These are phyloP conservation scores for Aspergillus texensis DNA, from an alignment of 2,329 filamentous ascomycete genomes.

Conservation along the genomic window DNA sequence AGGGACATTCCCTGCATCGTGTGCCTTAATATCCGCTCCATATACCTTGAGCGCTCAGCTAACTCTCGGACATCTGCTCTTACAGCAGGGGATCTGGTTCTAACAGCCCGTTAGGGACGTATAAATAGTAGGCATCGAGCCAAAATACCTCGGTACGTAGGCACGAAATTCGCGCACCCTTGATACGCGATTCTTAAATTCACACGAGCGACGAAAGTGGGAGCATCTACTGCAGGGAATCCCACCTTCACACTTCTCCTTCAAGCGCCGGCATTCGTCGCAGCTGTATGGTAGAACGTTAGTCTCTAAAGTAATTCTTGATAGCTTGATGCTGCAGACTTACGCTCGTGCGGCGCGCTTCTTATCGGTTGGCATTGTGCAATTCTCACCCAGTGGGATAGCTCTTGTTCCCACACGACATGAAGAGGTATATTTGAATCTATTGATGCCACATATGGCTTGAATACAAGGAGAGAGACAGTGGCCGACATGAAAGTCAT, in stretches of 20 bases:
- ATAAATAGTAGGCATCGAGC: too few species aligned
- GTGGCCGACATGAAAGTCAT: background rate
- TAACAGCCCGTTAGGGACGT: background rate
- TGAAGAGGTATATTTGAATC: background rate
- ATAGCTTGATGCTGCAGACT: background rate
- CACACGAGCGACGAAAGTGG: constrained; percentile 17
- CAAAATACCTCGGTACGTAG: background rate
- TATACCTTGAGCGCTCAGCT: constrained; percentile 11
- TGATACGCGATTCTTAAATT: constrained; percentile 11
- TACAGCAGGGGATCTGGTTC: background rate
- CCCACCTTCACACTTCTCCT: constrained; percentile 24
- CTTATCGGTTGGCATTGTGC: background rate
- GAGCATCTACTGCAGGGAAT: constrained; percentile 21
- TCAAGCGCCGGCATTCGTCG: constrained; percentile 21
- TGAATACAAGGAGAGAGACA: background rate
- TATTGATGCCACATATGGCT: background rate
- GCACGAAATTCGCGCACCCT: background rate
- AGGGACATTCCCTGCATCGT: constrained; percentile 11
- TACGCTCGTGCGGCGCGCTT: constrained; percentile 11
- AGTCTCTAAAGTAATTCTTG: background rate
- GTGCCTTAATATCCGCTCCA: constrained; percentile 17
- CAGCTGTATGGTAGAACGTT: background rate
- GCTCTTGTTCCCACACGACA: background rate
- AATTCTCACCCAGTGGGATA: background rate
- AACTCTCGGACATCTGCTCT: constrained; percentile 11